Percentiles rank a stretch among this genome's conserved stretches.
These are phyloP conservation scores for Pseudopyricularia cyperi DNA, from an alignment of 2,329 filamentous ascomycete genomes.

Conservation along the genomic window DNA sequence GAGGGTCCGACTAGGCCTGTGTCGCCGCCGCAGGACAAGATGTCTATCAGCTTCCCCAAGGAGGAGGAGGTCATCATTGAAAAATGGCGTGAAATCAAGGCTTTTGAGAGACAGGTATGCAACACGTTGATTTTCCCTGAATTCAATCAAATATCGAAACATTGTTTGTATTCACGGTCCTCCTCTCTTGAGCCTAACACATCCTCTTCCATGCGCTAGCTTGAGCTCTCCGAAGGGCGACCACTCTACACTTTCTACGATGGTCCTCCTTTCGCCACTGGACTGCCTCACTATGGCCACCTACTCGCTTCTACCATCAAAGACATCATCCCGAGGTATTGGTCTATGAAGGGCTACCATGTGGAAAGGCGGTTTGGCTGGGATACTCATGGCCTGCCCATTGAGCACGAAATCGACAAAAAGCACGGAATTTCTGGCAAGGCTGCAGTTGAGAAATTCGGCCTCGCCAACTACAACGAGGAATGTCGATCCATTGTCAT, in stretches of 20 bases:
- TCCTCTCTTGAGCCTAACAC: not conserved
- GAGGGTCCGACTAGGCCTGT: not conserved
- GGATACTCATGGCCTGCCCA: constrained; percentile 88
- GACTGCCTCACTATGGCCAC: constrained; percentile 48
- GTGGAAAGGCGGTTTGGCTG: constrained; percentile 89
- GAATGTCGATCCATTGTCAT: constrained; percentile 91
- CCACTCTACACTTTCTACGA: constrained; percentile 92
- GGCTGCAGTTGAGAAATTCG: constrained; percentile 75
- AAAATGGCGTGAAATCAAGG: constrained; percentile 83
- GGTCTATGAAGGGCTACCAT: constrained; percentile 93
- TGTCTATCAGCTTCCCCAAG: constrained; percentile 87
- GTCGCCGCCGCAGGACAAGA: constrained; percentile 16
- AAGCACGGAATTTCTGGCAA: constrained; percentile 75
- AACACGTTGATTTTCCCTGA: not conserved
- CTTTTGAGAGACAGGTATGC: constrained; percentile 69
- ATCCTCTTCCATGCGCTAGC: constrained; percentile 19
- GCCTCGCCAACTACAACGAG: constrained; percentile 81
- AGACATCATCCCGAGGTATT: constrained; percentile 91
- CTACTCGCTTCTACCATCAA: constrained; percentile 89
- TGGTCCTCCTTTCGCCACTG: constrained; percentile 63
- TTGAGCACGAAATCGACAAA: constrained; percentile 97
- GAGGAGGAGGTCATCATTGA: constrained; percentile 78
- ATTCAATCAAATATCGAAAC: not conserved
- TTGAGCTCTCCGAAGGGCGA: constrained; percentile 70
- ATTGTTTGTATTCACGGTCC: not conserved